Evolutionary conservation across 2,329 filamentous ascomycete species (phyloP), one percentile per base, ranked within the genome.

Genomic region (Calonectria henricotiae): DNA sequence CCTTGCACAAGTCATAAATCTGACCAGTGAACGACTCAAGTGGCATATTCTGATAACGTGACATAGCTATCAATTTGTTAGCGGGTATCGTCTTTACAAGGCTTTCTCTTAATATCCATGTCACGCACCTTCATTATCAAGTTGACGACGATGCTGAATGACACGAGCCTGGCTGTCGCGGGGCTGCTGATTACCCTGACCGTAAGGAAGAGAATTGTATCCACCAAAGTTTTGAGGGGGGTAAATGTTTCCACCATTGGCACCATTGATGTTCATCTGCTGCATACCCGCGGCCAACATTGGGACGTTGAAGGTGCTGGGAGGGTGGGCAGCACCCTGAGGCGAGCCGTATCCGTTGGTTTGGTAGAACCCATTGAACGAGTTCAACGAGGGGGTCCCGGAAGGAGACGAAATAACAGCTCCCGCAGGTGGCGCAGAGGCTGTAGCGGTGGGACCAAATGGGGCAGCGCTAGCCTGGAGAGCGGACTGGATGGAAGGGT

Each of bases 1-100:
- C 96, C 84, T 98, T 98, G 89, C 96, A 98, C 41, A 98, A 86
- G 62, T 91, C 89, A 82, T 98, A 97, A 78, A 99, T 94, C 77
- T 95, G 92, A 60, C 95, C 94, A 41, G 89, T 88, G 77, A 96
- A 92, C 39, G 92, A 89, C 80, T 98, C 94, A 25, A 98, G 86
- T 15, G 94, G 90, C 79, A 94, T 89, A 80, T 96, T 96, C 76
- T 93, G 90, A 83, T 94, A 98, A 70, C 94, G 93, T 77, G 92
- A 93, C 86, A 93, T 93, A 75, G 86, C 89, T 91, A 30, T 67
- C 20, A 62, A 15, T 44, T 17, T 11, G 41, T 86, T 76, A 86
- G 83, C 63, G 17, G 30, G 30, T 27, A 11, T n/a, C 17, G 20
- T 9, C 12, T 37, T 30, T 8, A 13, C 30, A 9, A 15, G 35